A percentile compares a stretch with the other conserved stretches of the same genome.
Evolutionary conservation across 805 yeast species (phyloP).

Genomic region (Myxozyma neotropica): DNA sequence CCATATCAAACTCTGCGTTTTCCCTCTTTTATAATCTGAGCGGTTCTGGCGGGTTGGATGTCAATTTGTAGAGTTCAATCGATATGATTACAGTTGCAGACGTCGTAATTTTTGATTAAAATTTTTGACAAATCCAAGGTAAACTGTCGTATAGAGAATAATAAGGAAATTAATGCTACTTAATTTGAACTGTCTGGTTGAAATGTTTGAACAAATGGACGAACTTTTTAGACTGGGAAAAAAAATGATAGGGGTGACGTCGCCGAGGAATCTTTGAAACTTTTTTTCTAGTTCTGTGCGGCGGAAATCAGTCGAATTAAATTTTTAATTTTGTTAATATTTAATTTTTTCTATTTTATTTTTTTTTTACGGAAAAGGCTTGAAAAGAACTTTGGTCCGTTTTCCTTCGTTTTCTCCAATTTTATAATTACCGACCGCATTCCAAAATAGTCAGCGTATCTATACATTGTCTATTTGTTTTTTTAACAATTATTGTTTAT

Average conservation of each 20-base stretch:
- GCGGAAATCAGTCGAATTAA: background rate
- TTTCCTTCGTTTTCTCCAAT: background rate
- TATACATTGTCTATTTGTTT: background rate
- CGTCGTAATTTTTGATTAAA: too few relatives aligned
- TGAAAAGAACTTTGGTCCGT: background rate
- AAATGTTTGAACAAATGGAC: too few relatives aligned
- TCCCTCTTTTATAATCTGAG: background rate
- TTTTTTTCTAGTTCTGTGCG: background rate
- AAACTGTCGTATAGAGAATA: too few relatives aligned
- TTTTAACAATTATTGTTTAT: too few relatives aligned
- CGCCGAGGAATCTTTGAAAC: background rate
- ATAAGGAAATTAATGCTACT: too few relatives aligned
- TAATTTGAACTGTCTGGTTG: too few relatives aligned
- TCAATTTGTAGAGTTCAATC: too few relatives aligned
- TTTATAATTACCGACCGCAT: background rate
- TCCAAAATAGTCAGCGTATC: too few relatives aligned
- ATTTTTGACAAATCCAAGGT: too few relatives aligned
- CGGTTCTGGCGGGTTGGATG: too few relatives aligned
- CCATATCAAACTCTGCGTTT: constrained; percentile 6
- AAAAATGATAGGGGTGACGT: background rate
- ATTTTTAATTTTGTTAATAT: background rate
- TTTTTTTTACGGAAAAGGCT: background rate
- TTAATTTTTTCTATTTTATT: background rate
- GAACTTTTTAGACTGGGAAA: too few relatives aligned
- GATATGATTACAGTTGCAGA: too few relatives aligned